These are phyloP conservation scores for Diaporthe australafricana DNA, from an alignment of 2,329 filamentous ascomycete genomes.

Conservation along the genomic window DNA sequence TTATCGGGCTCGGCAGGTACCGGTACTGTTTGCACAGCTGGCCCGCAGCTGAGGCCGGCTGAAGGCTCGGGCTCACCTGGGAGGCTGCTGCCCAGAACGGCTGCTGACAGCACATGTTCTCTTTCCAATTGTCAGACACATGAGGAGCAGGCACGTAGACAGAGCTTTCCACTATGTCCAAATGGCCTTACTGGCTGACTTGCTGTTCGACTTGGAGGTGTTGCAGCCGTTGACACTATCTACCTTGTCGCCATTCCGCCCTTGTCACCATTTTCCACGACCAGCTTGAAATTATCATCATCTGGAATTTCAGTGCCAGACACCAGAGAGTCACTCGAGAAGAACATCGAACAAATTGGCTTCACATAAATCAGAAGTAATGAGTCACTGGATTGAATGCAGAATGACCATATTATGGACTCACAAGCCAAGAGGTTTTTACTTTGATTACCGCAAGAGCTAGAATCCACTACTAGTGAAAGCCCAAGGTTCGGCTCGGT, in stretches of 20 bases:
- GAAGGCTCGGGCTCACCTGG: background rate
- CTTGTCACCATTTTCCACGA: background rate
- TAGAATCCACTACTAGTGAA: no score
- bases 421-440: no score
- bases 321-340: no score
- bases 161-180: background rate
- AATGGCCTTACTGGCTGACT: background rate
- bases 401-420: no score
- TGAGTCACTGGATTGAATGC: no score
- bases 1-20: background rate
- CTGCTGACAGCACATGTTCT: background rate
- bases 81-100: background rate
- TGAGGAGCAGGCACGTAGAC: background rate
- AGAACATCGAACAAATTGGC: no score
- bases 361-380: no score
- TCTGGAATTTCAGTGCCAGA: background rate
- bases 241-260: background rate
- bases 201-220: background rate
- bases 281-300: background rate
- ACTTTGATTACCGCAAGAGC: no score
- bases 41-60: constrained; percentile 22
- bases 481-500: no score
- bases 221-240: background rate
- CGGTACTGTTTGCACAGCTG: background rate
- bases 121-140: background rate